Evolutionary conservation across 805 yeast genomes (phyloP).

Genomic region (Debaryomyces prosopidis): DNA sequence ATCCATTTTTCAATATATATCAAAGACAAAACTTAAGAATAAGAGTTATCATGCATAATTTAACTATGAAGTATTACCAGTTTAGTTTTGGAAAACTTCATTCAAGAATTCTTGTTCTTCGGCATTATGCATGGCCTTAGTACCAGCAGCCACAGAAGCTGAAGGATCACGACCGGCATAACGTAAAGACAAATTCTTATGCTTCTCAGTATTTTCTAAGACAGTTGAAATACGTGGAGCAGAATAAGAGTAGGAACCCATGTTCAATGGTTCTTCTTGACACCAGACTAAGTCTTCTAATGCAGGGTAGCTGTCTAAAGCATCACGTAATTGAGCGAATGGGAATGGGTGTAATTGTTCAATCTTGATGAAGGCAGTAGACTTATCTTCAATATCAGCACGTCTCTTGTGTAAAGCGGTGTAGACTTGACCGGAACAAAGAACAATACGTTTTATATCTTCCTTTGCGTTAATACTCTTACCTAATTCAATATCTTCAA

Average conservation of each 20-base stretch:
- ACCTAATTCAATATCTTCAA: conserved; percentile 88
- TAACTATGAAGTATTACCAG: not conserved
- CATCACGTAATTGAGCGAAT: conserved; percentile 86
- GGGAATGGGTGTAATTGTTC: conserved; percentile 99
- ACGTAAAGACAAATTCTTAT: conserved; percentile 60
- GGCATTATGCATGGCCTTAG: conserved; percentile 79
- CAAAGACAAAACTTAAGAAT: not conserved
- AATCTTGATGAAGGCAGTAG: conserved; percentile 83
- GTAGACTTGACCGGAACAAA: conserved; percentile 92
- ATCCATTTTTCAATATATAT: not conserved
- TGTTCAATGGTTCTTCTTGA: conserved; percentile 98
- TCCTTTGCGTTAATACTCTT: conserved; percentile 72
- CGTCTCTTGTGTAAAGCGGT: conserved; percentile 91
- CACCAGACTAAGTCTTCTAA: conserved; percentile 90
- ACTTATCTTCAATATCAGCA: conserved; percentile 69
- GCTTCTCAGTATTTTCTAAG: conserved; percentile 70
- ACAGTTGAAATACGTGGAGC: conserved; percentile 82
- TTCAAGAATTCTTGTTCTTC: conserved; percentile 87
- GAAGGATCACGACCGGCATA: conserved; percentile 98
- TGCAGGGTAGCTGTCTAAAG: conserved; percentile 76
- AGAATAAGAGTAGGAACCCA: conserved; percentile 84
- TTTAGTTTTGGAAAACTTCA: conserved; percentile 57
- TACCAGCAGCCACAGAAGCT: conserved; percentile 98
- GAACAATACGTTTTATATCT: conserved; percentile 83
- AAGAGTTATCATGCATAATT: not conserved